Conservation (phyloP, 208 protist species). For the Acanthamoeba triangularis region DNA sequence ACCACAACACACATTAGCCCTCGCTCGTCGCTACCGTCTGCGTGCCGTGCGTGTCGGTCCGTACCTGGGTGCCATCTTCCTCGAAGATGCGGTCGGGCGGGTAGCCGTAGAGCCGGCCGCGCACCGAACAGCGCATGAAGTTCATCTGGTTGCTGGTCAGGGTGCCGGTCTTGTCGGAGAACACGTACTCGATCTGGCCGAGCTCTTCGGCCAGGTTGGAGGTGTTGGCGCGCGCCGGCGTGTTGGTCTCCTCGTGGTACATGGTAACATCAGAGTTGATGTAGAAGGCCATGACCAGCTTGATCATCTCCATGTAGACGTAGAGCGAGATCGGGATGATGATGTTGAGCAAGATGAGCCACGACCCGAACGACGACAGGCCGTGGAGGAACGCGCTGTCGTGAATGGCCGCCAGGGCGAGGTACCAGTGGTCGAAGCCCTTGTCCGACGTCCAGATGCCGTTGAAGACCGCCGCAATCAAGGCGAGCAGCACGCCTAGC, state of each 20-base stretch:
- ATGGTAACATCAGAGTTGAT: conserved; percentile 88
- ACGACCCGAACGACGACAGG: conserved; percentile 78
- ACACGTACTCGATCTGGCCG: conserved; percentile 87
- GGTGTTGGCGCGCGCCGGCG: conserved; percentile 84
- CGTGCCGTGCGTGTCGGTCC: neutral
- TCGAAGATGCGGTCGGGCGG: neutral
- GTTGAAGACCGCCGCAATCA: neutral
- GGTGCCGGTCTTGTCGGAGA: conserved; percentile 93
- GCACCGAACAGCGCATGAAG: conserved; percentile 60
- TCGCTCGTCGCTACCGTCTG: neutral
- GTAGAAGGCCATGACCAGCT: conserved; percentile 84
- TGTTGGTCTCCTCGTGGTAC: conserved; percentile 78
- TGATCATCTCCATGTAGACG: conserved; percentile 90
- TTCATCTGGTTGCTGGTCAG: conserved; percentile 72
- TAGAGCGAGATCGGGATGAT: conserved; percentile 92
- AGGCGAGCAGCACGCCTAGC: neutral
- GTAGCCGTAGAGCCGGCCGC: neutral
- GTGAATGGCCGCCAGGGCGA: neutral
- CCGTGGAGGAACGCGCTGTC: neutral
- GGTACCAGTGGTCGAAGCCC: conserved; percentile 52
- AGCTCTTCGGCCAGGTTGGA: conserved; percentile 92
- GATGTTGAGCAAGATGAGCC: conserved; percentile 88
- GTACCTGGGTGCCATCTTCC: neutral
- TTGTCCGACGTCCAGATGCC: neutral
- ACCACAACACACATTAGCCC: neutral